phyloP scores from a whole-genome alignment of 2,329 filamentous ascomycete genomes.

The Aspergillus aculeatinus region DNA sequence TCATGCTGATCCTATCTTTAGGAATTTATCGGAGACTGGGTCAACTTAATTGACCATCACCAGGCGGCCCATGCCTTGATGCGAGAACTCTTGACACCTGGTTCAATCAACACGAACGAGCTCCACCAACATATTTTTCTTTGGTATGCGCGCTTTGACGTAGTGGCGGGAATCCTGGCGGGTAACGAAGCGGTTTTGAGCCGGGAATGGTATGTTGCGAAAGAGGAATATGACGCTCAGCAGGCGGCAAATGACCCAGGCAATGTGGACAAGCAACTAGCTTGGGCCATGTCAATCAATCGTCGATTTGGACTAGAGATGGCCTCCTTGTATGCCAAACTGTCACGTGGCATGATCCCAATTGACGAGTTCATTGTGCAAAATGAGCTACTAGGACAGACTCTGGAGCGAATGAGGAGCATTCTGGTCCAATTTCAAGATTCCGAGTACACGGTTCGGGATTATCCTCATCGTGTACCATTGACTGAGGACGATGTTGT shows the following conservation, averaged over 20 bases:
- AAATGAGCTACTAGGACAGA: constrained; percentile 54
- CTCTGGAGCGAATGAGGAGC: constrained; percentile 41
- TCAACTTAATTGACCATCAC: constrained; percentile 89
- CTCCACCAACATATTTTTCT: constrained; percentile 70
- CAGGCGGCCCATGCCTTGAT: constrained; percentile 83
- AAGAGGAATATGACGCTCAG: constrained; percentile 62
- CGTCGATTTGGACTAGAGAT: constrained; percentile 78
- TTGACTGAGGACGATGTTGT: constrained; percentile 66
- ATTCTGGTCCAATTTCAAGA: constrained; percentile 65
- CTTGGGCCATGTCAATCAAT: constrained; percentile 64
- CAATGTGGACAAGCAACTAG: constrained; percentile 65
- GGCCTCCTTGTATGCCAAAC: constrained; percentile 71
- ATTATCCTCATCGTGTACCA: constrained; percentile 58
- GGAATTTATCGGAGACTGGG: constrained; percentile 95
- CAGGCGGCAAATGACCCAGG: constrained; percentile 61
- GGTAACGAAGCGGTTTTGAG: constrained; percentile 72
- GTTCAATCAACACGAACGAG: constrained; percentile 69
- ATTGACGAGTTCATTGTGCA: constrained; percentile 65
- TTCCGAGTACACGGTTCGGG: constrained; percentile 60
- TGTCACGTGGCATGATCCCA: constrained; percentile 63
- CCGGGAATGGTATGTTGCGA: constrained; percentile 72
- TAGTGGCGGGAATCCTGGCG: constrained; percentile 79
- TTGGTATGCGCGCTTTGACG: constrained; percentile 92
- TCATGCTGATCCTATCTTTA: constrained; percentile 37
- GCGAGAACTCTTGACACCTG: constrained; percentile 71